A percentile compares a stretch with the other conserved stretches of the same genome.
These are phyloP conservation scores for Cerrena zonata DNA, from an alignment of 1,284 basidiomycete genomes.

Conservation along the genomic window DNA sequence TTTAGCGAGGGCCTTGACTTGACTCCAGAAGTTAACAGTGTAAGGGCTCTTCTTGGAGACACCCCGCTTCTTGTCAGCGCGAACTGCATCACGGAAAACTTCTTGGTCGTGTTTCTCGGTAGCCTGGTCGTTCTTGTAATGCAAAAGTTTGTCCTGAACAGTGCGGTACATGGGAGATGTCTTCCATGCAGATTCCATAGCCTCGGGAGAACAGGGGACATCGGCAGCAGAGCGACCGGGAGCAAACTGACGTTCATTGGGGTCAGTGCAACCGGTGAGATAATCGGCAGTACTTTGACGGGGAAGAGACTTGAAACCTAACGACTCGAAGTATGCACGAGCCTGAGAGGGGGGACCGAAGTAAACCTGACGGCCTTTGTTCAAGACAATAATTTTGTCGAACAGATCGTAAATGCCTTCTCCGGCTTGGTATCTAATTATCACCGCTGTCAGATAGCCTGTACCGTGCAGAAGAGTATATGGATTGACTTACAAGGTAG, in stretches of 20 bases:
- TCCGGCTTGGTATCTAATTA: conserved; percentile 71
- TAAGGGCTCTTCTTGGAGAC: conserved; percentile 83
- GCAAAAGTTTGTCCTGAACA: conserved; percentile 47
- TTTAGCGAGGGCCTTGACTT: conserved; percentile 66
- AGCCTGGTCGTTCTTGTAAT: conserved; percentile 64
- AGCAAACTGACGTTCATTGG: conserved; percentile 81
- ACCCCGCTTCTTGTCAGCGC: conserved; percentile 76
- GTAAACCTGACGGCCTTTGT: conserved; percentile 80
- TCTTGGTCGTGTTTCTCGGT: conserved; percentile 64
- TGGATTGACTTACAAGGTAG: conserved; percentile 56
- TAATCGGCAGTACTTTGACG: conserved; percentile 78
- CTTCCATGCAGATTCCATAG: conserved; percentile 67
- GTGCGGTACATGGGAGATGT: conserved; percentile 45
- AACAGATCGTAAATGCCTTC: conserved; percentile 68
- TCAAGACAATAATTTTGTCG: conserved; percentile 64
- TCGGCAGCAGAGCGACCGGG: conserved; percentile 58
- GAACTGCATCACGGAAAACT: conserved; percentile 71
- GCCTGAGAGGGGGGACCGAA: conserved; percentile 71
- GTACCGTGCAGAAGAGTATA: conserved; percentile 15
- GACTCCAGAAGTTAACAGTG: conserved; percentile 73
- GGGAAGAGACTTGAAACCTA: conserved; percentile 70
- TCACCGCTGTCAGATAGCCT: not conserved
- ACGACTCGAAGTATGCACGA: conserved; percentile 69
- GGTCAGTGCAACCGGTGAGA: conserved; percentile 75
- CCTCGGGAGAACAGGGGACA: conserved; percentile 70